Evolutionary conservation across 2,329 filamentous ascomycete species (phyloP).

Genomic region (Xylaria polymorpha): DNA sequence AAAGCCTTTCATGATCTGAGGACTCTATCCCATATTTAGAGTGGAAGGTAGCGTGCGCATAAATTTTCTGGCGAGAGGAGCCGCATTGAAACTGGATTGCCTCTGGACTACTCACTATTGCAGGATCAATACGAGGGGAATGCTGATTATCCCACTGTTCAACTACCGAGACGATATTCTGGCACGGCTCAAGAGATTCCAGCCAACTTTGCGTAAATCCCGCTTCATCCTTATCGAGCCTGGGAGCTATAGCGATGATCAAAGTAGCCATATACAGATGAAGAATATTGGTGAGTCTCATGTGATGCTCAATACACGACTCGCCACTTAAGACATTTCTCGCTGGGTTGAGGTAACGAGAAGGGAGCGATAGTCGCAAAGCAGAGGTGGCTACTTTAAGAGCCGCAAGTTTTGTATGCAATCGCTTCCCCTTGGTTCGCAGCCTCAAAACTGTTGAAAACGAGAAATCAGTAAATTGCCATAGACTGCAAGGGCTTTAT

Average conservation of each 20-base stretch:
- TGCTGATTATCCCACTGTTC: conserved; percentile 51
- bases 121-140: conserved; percentile 50
- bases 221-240: conserved; percentile 27
- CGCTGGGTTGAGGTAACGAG: conserved; percentile 48
- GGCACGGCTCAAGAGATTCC: conserved; percentile 47
- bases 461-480: conserved; percentile 10
- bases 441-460: conserved; percentile 36
- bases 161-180: conserved; percentile 48
- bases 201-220: conserved; percentile 49
- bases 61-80: not conserved
- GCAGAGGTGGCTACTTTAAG: conserved; percentile 43
- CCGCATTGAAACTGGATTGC: not conserved
- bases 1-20: not conserved
- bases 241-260: conserved; percentile 38
- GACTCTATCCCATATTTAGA: not conserved
- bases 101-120: conserved; percentile 41
- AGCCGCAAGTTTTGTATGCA: conserved; percentile 29
- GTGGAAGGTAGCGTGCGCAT: not conserved
- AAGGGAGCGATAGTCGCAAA: conserved; percentile 48
- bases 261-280: conserved; percentile 45
- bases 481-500: not conserved
- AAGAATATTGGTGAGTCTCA: conserved; percentile 44
- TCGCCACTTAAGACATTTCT: conserved; percentile 50
- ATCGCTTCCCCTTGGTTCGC: conserved; percentile 36
- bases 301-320: conserved; percentile 44